Evolutionary conservation across 2,329 filamentous ascomycete genomes (phyloP), one percentile per base, ranked within the genome.

Genomic region (Cladosporium halotolerans): DNA sequence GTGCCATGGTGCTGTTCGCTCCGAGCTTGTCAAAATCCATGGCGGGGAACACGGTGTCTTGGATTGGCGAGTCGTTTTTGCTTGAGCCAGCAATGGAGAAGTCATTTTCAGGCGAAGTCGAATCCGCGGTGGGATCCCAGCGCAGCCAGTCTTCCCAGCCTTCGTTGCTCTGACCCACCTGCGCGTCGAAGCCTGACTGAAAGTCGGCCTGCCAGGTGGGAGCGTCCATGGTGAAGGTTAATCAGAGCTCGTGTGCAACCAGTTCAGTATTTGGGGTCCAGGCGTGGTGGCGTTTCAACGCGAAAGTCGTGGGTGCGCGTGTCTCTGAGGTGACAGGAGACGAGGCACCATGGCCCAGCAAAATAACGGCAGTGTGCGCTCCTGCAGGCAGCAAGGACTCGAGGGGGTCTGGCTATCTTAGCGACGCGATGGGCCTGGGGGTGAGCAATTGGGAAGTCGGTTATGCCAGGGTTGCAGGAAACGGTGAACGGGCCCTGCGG

Each of bases 91-190:
- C 66, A 48, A 64, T 57, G 57, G 65, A 67, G 42, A 59, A 48
- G 33, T 44, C 61, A 41, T 66, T 66, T 48, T 67, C 65, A 9
- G 67, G 65, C 14, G 66, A 67, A 3, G 64, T 63, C n/a, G 63
- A 54, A 19, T 69, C 66, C 8, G 60, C 62, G 36, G 70, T 64
- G 45, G 72, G 72, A 62, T 76, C 72, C 72, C 72, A 76, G 53
- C 71, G 66, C 67, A 76, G 71, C 71, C 72, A 76, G 42, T 76
- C 70, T 59, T 72, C 73, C 73, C 73, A 76, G 59, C 70, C 68
- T 45, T 69, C 64, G 46, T 65, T 64, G 42, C 51, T 59, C 18
- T 58, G 50, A 32, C 45, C 51, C 9, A 54, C 38, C 23, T 48
- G 45, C 38, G 38, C 45, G 10, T 52, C 44, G 19, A 55, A 55